Conservation (phyloP, 345 rosid species). For the Arabis alpina region DNA sequence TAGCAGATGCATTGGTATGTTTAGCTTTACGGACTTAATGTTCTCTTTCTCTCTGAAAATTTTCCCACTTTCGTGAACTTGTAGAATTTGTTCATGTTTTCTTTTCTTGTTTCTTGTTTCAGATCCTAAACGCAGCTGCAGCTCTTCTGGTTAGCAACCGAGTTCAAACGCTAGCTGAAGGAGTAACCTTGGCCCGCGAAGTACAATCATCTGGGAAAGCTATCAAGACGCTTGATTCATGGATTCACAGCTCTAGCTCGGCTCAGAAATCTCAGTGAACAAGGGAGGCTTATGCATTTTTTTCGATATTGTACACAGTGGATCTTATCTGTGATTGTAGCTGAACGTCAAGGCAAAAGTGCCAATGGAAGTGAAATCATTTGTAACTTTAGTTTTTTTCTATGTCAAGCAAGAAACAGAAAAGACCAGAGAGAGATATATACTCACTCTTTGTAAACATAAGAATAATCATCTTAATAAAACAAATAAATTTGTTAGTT, state of each 20-base stretch:
- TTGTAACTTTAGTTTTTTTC: conserved; percentile 32
- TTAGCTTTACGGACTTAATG: conserved; percentile 12
- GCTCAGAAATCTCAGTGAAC: conserved; percentile 37
- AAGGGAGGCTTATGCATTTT: neutral
- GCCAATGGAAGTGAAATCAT: conserved; percentile 5
- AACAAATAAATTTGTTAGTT: neutral
- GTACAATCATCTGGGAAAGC: conserved; percentile 81
- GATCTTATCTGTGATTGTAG: conserved; percentile 1
- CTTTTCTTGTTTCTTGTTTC: neutral
- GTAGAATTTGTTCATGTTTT: neutral
- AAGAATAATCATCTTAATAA: conserved; percentile 7
- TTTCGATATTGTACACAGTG: neutral
- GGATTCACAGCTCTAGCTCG: conserved; percentile 62
- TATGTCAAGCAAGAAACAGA: conserved; percentile 27
- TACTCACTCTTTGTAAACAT: conserved; percentile 16
- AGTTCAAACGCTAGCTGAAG: conserved; percentile 66
- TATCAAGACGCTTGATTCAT: conserved; percentile 64
- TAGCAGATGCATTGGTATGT: conserved; percentile 88
- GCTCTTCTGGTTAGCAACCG: conserved; percentile 71
- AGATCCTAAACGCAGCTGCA: conserved; percentile 97
- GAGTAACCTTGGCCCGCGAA: conserved; percentile 76
- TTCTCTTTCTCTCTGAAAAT: conserved; percentile 1
- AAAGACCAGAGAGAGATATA: neutral
- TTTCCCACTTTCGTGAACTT: conserved; percentile 4
- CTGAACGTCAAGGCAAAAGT: conserved; percentile 1